Percentiles rank a stretch among this genome's conserved stretches.
These are phyloP conservation scores for Euryodendron excelsum DNA, from an alignment of 148 eudicot species.

Conservation along the genomic window DNA sequence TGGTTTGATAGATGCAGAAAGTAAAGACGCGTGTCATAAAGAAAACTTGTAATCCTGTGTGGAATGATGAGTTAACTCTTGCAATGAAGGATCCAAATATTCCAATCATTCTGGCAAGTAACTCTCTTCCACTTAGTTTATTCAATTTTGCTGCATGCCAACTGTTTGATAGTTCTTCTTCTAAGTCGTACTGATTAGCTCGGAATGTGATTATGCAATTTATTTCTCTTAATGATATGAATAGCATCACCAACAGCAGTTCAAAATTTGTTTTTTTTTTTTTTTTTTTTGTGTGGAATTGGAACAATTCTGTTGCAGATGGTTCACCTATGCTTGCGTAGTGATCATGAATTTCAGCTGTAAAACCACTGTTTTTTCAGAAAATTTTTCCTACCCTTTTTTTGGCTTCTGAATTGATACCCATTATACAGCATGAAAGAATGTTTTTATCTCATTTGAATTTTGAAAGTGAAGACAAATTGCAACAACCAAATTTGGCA, in stretches of 20 bases:
- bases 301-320: too few relatives aligned
- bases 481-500: background rate
- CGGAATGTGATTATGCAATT: background rate
- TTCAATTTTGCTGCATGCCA: background rate
- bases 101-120: constrained; percentile 50
- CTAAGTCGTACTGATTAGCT: background rate
- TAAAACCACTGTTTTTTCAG: too few relatives aligned
- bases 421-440: background rate
- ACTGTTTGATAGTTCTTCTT: background rate
- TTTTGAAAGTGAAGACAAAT: background rate
- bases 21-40: constrained; percentile 36
- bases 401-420: background rate
- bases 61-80: constrained; percentile 52
- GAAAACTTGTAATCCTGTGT: constrained; percentile 40
- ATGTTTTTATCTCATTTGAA: background rate
- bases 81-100: constrained; percentile 28
- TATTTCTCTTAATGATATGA: background rate
- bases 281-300: constrained; percentile 16
- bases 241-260: background rate
- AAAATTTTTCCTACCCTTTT: too few relatives aligned
- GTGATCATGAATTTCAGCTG: too few relatives aligned
- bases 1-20: constrained; percentile 32
- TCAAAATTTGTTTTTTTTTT: background rate
- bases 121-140: background rate
- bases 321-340: too few relatives aligned